Base-by-base conservation (phyloP, 2,329 filamentous ascomycete species). In the Fusarium sp. region DNA sequence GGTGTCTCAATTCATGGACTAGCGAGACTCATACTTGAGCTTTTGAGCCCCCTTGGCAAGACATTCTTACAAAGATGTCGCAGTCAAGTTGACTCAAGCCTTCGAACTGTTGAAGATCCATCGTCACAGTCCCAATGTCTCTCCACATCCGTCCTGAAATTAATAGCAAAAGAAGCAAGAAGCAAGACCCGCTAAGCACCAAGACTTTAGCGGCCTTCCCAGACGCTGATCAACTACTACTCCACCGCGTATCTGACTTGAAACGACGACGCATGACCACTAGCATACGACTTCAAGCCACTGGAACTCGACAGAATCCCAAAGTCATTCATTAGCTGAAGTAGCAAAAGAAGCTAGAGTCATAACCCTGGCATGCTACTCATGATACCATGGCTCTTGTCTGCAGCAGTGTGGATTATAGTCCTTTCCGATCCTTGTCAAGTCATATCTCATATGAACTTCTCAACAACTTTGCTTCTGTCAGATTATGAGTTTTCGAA, bases 381-480 rank as follows among this genome's bases (percentile, higher is more conserved):
- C 7, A 17, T 7, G 39, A 4, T 19, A 19, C n/a, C 22, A 19
- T 37, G 17, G 33, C 7, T 37, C 7, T 10, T 10, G 17, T 17
- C 33, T 37, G 33, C 33, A 26, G 2, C 19, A 28, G 20, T 5
- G 9, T 39, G 20, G 14, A 24, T 2, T n/a, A 19, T 24, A 24
- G 10, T 20, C 32, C 7, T 28, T 45, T 14, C 24, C 47, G 7
- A n/a, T 9, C 20, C 10, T 13, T 30, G n/a, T 15, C 47, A 50
- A 28, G 47, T 22, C 5, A 40, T n/a, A 19, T 22, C 15, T 15
- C 20, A 22, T 19, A 28, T 2, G 14, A 13, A 9, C 2, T 47
- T n/a, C 35, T n/a, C 17, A 37, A n/a, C 35, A 17, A 17, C 20
- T 54, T 52, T 35, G 22, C 30, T 48, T 54, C 35, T 49, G 24